Evolutionary conservation across 208 protist genomes (phyloP).

Genomic region (Acanthamoeba healyi): DNA sequence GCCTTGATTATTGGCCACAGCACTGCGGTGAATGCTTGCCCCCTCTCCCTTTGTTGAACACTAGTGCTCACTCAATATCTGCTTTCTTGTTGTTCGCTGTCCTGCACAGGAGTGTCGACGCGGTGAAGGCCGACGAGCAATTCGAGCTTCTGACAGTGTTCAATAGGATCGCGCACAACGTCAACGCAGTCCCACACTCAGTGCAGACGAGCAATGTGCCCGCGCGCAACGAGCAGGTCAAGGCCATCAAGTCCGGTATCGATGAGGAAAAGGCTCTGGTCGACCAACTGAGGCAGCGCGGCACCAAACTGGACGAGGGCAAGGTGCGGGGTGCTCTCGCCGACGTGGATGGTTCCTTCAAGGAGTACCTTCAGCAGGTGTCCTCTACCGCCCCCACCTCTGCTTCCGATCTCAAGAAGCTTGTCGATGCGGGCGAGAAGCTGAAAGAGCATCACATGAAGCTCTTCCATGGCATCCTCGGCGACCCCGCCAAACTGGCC

Average conservation of each 20-base stretch:
- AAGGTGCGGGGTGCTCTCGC: not conserved
- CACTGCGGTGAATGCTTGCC: too few relatives aligned
- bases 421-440: not conserved
- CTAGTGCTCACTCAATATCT: not conserved
- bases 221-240: conserved; percentile 30
- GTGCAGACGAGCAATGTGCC: not conserved
- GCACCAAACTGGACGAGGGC: not conserved
- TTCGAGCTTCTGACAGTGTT: not conserved
- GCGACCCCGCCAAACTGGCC: conserved; percentile 5
- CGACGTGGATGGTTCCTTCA: conserved; percentile 51
- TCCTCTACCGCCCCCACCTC: not conserved
- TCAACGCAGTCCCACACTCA: not conserved
- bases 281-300: not conserved
- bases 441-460: conserved; percentile 35
- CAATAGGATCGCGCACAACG: not conserved
- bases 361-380: conserved; percentile 8
- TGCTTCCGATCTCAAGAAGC: conserved; percentile 5
- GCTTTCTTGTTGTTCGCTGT: too few relatives aligned
- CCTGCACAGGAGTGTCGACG: not conserved
- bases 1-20: too few relatives aligned
- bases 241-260: not conserved
- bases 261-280: conserved; percentile 22
- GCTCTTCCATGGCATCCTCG: not conserved
- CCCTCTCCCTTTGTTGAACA: not conserved
- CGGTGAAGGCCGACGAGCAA: not conserved